Evolutionary conservation across 78 protist genomes (phyloP), one percentile per base, ranked within the genome.

Genomic region (Tieghemostelium lacteum): DNA sequence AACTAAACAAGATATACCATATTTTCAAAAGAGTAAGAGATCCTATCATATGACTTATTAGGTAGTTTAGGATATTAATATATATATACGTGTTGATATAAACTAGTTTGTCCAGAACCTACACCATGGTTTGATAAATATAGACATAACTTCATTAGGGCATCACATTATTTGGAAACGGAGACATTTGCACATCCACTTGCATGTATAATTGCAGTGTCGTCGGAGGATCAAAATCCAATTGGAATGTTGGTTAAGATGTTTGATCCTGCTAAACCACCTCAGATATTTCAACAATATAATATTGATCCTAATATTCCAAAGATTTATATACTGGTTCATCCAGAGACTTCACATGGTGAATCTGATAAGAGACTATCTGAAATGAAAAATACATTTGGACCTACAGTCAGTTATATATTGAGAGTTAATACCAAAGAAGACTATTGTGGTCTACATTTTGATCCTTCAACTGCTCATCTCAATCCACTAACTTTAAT

Each of bases 81-180:
- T 45, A 14, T 45, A 14, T 45, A 14, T 45, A 14, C 52, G 52
- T 14, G n/a, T 45, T 45, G n/a, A n/a, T n/a, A n/a, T n/a, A n/a
- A n/a, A 64, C 28, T 39, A 83, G 91, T 83, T 29, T 83, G 91
- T 58, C 72, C n/a, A 45, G 91, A 83, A 40, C 91, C 91, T 34
- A 83, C 91, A 83, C 91, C 91, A 39, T 83, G 91, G 91, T 83
- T 60, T 42, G 91, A 83, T 42, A 83, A 58, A 45, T 83, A 83
- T 42, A 52, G 91, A 60, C 72, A 83, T 69, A 24, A 69, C 14
- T 83, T 67, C 57, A 57, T 83, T 45, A 66, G 60, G 39, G 52
- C 91, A 60, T 69, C 45, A 45, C 76, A 83, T 45, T 49, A 49
- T 42, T 42, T 61, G 42, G 91, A 83, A 24, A 17, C 69, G 5